A percentile compares a stretch with the other conserved stretches of the same genome.
phyloP scores from a whole-genome alignment of 2,329 filamentous ascomycete genomes.

The Fusarium sp. region DNA sequence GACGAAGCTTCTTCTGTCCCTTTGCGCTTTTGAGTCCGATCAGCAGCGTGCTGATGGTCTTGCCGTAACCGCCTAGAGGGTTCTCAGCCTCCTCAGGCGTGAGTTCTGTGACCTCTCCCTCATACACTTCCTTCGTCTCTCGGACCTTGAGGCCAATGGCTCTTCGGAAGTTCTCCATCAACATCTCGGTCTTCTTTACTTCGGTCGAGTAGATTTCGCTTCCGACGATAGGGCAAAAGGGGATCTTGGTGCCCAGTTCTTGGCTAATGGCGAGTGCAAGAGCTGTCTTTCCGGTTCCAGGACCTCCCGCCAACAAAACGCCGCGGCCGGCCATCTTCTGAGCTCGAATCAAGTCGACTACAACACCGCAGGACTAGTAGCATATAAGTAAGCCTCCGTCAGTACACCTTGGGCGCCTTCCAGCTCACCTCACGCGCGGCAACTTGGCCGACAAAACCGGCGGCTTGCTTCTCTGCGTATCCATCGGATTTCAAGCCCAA shows the following conservation, averaged over 20 bases:
- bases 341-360: conserved; percentile 94
- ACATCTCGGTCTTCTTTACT: conserved; percentile 98
- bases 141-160: conserved; percentile 97
- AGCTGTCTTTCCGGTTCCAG: conserved; percentile 97
- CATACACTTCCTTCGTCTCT: conserved; percentile 99
- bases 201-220: conserved; percentile 98
- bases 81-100: conserved; percentile 99
- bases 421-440: conserved; percentile 85
- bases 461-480: conserved; percentile 81
- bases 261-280: conserved; percentile 96
- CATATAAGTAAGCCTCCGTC: conserved; percentile 37
- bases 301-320: conserved; percentile 92
- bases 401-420: background rate
- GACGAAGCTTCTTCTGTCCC: conserved; percentile 96
- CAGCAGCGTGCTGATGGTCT: conserved; percentile 95
- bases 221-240: conserved; percentile 97
- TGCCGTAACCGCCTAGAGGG: conserved; percentile 94
- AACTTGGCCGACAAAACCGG: conserved; percentile 91
- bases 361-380: conserved; percentile 88
- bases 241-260: conserved; percentile 97
- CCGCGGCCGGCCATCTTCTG: conserved; percentile 99
- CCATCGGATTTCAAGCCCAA: conserved; percentile 90
- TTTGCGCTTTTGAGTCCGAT: conserved; percentile 96
- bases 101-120: conserved; percentile 97
- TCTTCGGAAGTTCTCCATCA: conserved; percentile 99